phyloP scores from a whole-genome alignment of 163 green algal genomes.

The Volvox carteri region DNA sequence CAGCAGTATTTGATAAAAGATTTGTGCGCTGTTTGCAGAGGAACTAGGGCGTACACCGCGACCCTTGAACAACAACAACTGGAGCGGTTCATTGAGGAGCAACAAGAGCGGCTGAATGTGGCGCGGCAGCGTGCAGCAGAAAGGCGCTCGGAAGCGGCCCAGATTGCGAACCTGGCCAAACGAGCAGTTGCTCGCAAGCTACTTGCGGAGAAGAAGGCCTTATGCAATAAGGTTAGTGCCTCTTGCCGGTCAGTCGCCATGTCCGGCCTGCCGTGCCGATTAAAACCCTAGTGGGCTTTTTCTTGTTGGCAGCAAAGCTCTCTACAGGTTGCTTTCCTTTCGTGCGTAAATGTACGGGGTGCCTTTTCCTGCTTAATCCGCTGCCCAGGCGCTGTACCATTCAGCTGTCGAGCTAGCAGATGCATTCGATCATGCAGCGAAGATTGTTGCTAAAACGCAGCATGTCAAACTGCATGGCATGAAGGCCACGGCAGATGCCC shows the following conservation, averaged over 20 bases:
- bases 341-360: too few species aligned
- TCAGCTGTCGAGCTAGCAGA: conserved; percentile 39
- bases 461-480: background rate
- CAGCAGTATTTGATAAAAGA: background rate
- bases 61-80: conserved; percentile 33
- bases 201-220: conserved; percentile 20
- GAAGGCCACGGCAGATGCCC: conserved; percentile 7
- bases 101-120: background rate
- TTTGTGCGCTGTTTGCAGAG: background rate
- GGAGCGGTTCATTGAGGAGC: conserved; percentile 21
- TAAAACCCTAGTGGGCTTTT: too few species aligned
- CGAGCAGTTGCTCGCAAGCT: background rate
- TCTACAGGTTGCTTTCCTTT: too few species aligned
- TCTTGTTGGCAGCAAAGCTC: too few species aligned
- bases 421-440: conserved; percentile 14
- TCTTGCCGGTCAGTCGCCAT: too few species aligned
- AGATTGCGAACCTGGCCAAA: background rate
- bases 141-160: background rate
- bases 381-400: conserved; percentile 49
- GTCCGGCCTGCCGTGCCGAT: too few species aligned
- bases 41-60: background rate
- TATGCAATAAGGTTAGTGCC: conserved; percentile 46
- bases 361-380: too few species aligned
- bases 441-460: conserved; percentile 11
- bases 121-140: background rate